These are phyloP conservation scores for Fragosphaeria purpurea DNA, from an alignment of 2,329 filamentous ascomycete genomes.

Conservation along the genomic window DNA sequence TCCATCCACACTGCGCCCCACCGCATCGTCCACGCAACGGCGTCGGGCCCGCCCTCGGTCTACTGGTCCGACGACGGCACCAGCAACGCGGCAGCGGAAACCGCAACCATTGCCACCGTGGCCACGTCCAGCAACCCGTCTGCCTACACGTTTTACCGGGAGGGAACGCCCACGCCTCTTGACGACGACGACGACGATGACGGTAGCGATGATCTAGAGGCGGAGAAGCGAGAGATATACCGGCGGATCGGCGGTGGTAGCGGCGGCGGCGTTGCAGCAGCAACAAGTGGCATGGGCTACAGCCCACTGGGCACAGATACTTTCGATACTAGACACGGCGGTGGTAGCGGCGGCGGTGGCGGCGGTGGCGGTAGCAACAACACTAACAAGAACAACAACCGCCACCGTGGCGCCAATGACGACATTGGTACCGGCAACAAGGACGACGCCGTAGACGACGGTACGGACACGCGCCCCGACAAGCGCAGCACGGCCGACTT, in stretches of 20 bases:
- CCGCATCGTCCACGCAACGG: conserved; percentile 4
- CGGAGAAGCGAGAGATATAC: not conserved
- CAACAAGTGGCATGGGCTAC: not conserved
- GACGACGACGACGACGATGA: conserved; percentile 9
- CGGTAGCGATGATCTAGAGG: not conserved
- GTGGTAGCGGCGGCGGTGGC: not conserved
- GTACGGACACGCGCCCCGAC: not conserved
- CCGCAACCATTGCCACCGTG: conserved; percentile 6
- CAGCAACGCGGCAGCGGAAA: conserved; percentile 7
- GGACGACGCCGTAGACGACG: not conserved
- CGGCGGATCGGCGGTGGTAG: conserved; percentile 11
- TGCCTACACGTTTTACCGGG: conserved; percentile 30
- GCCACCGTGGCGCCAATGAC: not conserved
- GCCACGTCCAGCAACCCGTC: conserved; percentile 14
- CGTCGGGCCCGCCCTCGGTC: conserved; percentile 14
- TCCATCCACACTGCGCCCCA: not conserved
- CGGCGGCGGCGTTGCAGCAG: conserved; percentile 3
- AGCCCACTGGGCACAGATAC: not conserved
- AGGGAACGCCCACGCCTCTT: conserved; percentile 26
- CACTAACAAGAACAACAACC: not conserved
- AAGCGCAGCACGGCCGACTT: conserved; percentile 9
- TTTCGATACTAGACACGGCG: not conserved
- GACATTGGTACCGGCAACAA: conserved; percentile 8
- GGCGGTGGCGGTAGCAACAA: not conserved
- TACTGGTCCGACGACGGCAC: conserved; percentile 20